Percentiles rank a stretch among this genome's conserved stretches.
These are phyloP conservation scores for Fusarium buxicola DNA, from an alignment of 2,329 filamentous ascomycete species.

Conservation along the genomic window DNA sequence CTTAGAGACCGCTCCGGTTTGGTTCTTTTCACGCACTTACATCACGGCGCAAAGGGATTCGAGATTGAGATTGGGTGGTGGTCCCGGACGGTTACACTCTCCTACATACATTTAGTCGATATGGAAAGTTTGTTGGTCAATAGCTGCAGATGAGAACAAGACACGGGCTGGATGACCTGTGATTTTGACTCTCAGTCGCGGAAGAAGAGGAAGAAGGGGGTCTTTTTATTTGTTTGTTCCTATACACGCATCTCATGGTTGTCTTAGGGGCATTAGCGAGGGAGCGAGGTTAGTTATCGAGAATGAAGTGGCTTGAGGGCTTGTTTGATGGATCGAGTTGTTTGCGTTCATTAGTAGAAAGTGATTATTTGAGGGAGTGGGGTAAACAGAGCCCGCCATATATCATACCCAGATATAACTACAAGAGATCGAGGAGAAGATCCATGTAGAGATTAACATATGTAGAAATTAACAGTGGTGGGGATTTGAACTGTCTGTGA, in stretches of 20 bases:
- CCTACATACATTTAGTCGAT: slow-evolving; percentile 41
- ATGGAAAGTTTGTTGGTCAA: slow-evolving; percentile 41
- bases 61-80: slow-evolving; percentile 43
- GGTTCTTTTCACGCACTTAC: slow-evolving; percentile 34
- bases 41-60: slow-evolving; percentile 44
- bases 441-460: slow-evolving; percentile 22
- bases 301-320: slow-evolving; percentile 25
- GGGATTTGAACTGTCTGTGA: not conserved
- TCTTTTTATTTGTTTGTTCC: slow-evolving; percentile 41
- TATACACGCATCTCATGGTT: slow-evolving; percentile 46
- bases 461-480: slow-evolving; percentile 1
- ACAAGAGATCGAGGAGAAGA: slow-evolving; percentile 10
- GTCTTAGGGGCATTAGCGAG: slow-evolving; percentile 44
- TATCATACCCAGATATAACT: slow-evolving; percentile 16
- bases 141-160: slow-evolving; percentile 28
- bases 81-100: slow-evolving; percentile 43
- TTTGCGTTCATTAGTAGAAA: slow-evolving; percentile 25
- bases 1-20: slow-evolving; percentile 34
- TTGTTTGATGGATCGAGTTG: slow-evolving; percentile 22
- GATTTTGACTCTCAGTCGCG: slow-evolving; percentile 23
- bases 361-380: slow-evolving; percentile 8
- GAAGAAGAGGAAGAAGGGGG: slow-evolving; percentile 26
- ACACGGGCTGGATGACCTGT: slow-evolving; percentile 37
- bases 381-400: slow-evolving; percentile 14
- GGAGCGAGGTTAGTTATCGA: slow-evolving; percentile 34